Percentiles rank a stretch among this genome's conserved stretches.
These are phyloP conservation scores for Purpureocillium takamizusanense DNA, from an alignment of 2,329 filamentous ascomycete species.

Conservation along the genomic window DNA sequence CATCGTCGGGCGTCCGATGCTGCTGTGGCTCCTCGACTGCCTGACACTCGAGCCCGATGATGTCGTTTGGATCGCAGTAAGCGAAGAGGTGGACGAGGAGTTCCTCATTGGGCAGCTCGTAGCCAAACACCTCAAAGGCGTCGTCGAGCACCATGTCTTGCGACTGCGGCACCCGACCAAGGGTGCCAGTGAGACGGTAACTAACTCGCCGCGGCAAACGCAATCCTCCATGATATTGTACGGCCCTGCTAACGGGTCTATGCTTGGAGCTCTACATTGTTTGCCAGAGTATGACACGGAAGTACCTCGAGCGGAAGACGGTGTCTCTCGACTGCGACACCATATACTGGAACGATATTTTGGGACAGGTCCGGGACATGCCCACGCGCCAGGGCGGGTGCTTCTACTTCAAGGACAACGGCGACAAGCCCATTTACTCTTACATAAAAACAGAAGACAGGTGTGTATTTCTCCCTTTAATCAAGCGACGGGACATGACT, in stretches of 20 bases:
- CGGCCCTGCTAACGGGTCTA: too few species aligned
- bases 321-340: slow-evolving; percentile 23
- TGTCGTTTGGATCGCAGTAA: slow-evolving; percentile 20
- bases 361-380: slow-evolving; percentile 15
- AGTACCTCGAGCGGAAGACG: slow-evolving; percentile 16
- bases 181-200: slow-evolving; percentile 18
- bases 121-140: slow-evolving; percentile 13
- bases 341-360: slow-evolving; percentile 21
- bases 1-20: slow-evolving; percentile 20
- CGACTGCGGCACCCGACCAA: slow-evolving; percentile 17
- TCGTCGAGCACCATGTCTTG: slow-evolving; percentile 15
- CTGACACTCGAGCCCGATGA: slow-evolving; percentile 13
- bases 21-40: slow-evolving; percentile 20
- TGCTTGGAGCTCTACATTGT: slow-evolving; percentile 21
- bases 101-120: slow-evolving; percentile 18
- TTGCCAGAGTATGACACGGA: slow-evolving; percentile 18
- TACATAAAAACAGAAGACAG: slow-evolving; percentile 17
- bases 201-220: too few species aligned
- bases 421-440: slow-evolving; percentile 19
- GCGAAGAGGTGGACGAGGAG: slow-evolving; percentile 18
- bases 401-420: slow-evolving; percentile 17
- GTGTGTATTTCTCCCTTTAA: slow-evolving; percentile 1
- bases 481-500: too few species aligned
- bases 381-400: slow-evolving; percentile 14
- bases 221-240: too few species aligned